Conservation (phyloP, 2,329 filamentous ascomycete genomes). For the Colletotrichum horii region DNA sequence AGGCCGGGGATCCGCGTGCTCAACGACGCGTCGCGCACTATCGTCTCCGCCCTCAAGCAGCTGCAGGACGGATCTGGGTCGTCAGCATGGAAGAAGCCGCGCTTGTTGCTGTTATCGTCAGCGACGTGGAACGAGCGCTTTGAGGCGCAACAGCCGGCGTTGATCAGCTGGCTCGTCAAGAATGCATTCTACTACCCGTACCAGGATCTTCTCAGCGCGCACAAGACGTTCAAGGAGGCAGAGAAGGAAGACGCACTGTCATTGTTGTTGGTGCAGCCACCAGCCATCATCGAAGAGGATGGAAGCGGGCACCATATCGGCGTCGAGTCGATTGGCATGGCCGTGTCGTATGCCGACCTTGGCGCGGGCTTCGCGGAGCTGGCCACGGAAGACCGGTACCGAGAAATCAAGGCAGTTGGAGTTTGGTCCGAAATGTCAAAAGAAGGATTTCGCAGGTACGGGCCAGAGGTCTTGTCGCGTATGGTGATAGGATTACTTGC, state of each 20-base stretch:
- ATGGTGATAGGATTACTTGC: conserved; percentile 1
- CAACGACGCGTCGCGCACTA: neutral
- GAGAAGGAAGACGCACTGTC: neutral
- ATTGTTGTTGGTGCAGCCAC: conserved; percentile 5
- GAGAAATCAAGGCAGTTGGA: neutral
- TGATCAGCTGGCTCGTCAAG: neutral
- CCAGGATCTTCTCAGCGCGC: conserved; percentile 5
- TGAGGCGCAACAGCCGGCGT: neutral
- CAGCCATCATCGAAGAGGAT: conserved; percentile 6
- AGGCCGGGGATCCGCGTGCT: neutral
- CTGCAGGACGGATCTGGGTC: neutral
- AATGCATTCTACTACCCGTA: conserved; percentile 15
- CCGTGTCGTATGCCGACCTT: conserved; percentile 1
- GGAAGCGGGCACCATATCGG: neutral
- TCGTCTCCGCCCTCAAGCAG: neutral
- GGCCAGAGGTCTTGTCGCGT: neutral
- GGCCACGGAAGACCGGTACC: neutral
- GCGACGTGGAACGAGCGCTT: conserved; percentile 6
- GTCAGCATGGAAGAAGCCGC: neutral
- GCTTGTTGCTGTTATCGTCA: conserved; percentile 1
- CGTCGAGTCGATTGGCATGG: neutral
- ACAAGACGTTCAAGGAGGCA: neutral
- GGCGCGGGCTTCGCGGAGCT: conserved; percentile 11
- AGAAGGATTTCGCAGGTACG: neutral
- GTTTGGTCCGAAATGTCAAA: neutral